Evolutionary conservation across 1,284 basidiomycete species (phyloP), one percentile per base, ranked within the genome.

Genomic region (Apiotrichum montevideense): DNA sequence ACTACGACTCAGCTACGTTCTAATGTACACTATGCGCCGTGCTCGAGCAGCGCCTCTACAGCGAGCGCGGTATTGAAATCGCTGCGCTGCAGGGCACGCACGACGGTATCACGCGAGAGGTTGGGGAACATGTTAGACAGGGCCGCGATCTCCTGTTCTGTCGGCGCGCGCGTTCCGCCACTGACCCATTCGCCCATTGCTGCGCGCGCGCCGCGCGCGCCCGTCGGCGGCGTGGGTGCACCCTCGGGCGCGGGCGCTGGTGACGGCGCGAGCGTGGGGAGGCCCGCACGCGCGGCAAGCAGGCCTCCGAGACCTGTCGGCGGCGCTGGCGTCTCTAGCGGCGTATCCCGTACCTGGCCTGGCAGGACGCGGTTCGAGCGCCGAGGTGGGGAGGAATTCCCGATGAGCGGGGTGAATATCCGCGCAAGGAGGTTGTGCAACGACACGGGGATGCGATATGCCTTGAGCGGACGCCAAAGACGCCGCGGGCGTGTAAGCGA

Each of bases 91-190:
- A 94, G 77, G 7, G 88, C 85, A 37, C 81, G 82, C 9, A 90
- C 81, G n/a, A 92, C 78, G n/a, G 84, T 81, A 50, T 88, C 86
- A 52, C 88, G 79, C 34, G 82, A 81, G 37, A 89, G 70, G 69
- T 88, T 84, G 14, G 90, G 90, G 71, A 94, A 94, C 87, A 94
- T 91, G 53, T 76, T 81, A 50, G 82, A 83, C 59, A 93, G 69
- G 48, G 73, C 63, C 33, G 78, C 75, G 49, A 92, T 87, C 76
- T 93, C 90, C 35, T 81, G 77, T 46, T 90, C 87, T 43, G 80
- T 81, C 2, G 89, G 87, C 13, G 85, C 84, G 48, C 87, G 81
- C 52, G 67, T 81, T 72, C 82, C 80, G 8, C 80, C 71, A 59
- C 86, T 82, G 40, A 91, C 86, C 87, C 88, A 91, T 68, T 88